Evolutionary conservation across 202 grass and related monocot species (phyloP).

Genomic region (Elaeis oleifera): DNA sequence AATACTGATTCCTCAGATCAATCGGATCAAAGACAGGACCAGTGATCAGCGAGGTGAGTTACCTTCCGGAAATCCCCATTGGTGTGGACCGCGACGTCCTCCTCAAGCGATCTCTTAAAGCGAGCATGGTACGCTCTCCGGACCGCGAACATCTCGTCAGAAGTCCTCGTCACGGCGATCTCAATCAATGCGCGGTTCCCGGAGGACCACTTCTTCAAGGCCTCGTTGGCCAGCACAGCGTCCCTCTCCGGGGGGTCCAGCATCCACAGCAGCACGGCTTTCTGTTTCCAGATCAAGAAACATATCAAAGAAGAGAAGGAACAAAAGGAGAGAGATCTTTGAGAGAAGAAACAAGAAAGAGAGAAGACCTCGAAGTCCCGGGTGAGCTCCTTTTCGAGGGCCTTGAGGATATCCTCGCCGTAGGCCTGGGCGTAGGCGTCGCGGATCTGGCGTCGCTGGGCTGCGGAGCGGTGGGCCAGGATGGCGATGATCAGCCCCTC

Average conservation of each 20-base stretch:
- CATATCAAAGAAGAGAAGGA: background rate
- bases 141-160: slow-evolving; percentile 13
- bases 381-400: slow-evolving; percentile 28
- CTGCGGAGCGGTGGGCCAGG: slow-evolving; percentile 24
- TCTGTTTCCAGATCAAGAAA: slow-evolving; percentile 7
- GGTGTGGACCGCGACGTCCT: slow-evolving; percentile 26
- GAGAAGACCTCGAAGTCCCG: slow-evolving; percentile 27
- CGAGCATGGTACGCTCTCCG: slow-evolving; percentile 21
- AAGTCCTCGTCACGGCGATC: slow-evolving; percentile 13
- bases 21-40: too few relatives aligned
- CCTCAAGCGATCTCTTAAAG: slow-evolving; percentile 30
- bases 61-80: slow-evolving; percentile 27
- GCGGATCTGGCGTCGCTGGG: slow-evolving; percentile 17
- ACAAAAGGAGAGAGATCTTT: background rate
- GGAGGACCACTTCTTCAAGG: slow-evolving; percentile 21
- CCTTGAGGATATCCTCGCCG: slow-evolving; percentile 28
- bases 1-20: too few relatives aligned
- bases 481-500: slow-evolving; percentile 21
- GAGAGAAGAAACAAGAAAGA: background rate
- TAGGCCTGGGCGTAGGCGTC: slow-evolving; percentile 17
- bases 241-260: slow-evolving; percentile 28
- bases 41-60: background rate
- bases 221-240: slow-evolving; percentile 20
- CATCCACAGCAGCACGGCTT: slow-evolving; percentile 25
- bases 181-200: slow-evolving; percentile 23